A percentile compares a stretch with the other conserved stretches of the same genome.
Evolutionary conservation across 2,329 filamentous ascomycete genomes (phyloP).

Genomic region (Camptophora hylomeconis): DNA sequence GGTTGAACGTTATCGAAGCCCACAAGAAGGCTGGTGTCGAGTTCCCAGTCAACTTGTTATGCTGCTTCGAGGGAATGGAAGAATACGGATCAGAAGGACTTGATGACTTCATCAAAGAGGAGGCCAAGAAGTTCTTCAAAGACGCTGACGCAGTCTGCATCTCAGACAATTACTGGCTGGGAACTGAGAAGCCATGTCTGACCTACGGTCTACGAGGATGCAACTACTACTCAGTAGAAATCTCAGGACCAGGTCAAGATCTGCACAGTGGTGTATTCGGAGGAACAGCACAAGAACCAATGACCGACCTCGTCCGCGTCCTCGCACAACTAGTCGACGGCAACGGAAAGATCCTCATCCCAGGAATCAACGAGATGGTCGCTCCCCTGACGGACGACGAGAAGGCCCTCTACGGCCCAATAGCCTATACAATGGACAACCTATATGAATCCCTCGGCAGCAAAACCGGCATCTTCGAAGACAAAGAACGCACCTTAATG

Average conservation of each 20-base stretch:
- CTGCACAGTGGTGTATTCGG: constrained; percentile 96
- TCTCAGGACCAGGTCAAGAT: constrained; percentile 84
- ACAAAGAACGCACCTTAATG: constrained; percentile 91
- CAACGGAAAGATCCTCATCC: constrained; percentile 82
- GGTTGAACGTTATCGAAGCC: constrained; percentile 95
- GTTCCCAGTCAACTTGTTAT: constrained; percentile 92
- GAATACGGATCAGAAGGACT: constrained; percentile 91
- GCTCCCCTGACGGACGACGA: constrained; percentile 79
- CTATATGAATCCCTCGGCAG: constrained; percentile 84
- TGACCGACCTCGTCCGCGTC: constrained; percentile 84
- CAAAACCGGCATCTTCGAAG: constrained; percentile 70
- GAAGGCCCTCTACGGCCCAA: constrained; percentile 72
- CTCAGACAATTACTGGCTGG: constrained; percentile 99
- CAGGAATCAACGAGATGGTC: constrained; percentile 88
- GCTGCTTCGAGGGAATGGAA: constrained; percentile 99
- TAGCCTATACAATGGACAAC: constrained; percentile 93
- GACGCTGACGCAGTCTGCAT: constrained; percentile 96
- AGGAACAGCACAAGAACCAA: constrained; percentile 91
- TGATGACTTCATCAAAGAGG: constrained; percentile 82
- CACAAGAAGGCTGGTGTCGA: constrained; percentile 91
- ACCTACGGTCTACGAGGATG: constrained; percentile 94
- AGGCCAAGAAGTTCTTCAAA: constrained; percentile 89
- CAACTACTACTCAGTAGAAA: constrained; percentile 92
- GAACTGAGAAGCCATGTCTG: constrained; percentile 94
- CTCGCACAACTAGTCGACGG: constrained; percentile 77